Base-by-base conservation (phyloP, 345 rosid genomes). In the Salix udensis region DNA sequence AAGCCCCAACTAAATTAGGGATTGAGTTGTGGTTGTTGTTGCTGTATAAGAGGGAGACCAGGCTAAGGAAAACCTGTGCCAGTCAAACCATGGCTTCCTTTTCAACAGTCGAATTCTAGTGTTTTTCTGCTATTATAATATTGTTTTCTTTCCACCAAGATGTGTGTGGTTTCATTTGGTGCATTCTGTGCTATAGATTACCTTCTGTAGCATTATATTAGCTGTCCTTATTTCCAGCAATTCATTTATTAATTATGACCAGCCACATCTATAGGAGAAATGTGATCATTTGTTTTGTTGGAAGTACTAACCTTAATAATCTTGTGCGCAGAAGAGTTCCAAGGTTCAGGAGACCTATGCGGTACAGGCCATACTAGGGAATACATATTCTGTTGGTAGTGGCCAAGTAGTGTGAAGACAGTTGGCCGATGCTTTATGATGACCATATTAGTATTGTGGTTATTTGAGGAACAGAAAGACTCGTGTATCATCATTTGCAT, bases 301-400 rank as follows among this genome's bases (percentile, higher is more conserved):
- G 6, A 36, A 52, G 3, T 36, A 1, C 19, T 24, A 52, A 67
- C n/a, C 58, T 71, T 61, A 65, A 55, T 55, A 61, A 50, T 67
- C 70, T 83, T 48, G 80, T 85, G 58, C 76, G 80, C 96, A 96
- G 99, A 87, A 91, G 97, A 88, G 85, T 89, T 76, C 98, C 99
- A 2, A 91, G 99, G 89, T 93, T 89, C 85, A 87, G 99, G 85
- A 87, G 98, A 74, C 92, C 99, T 0, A 87, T 87, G 88, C 85
- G 99, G 40, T 96, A 92, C 78, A 90, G 98, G 82, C 99, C 99
- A 9, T 96, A 96, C 86, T 93, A 85, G 82, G 81, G 68, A 26
- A 10, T 50, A 14, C 9, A 10, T 31, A 18, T 12, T 36, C 48
- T 34, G 23, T 24, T 21, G 2, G 71, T 9, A 61, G 74, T 74